Evolutionary conservation across 164 flowering plant species (phyloP), one percentile per base, ranked within the genome.

Genomic region (Cinnamomum micranthum): DNA sequence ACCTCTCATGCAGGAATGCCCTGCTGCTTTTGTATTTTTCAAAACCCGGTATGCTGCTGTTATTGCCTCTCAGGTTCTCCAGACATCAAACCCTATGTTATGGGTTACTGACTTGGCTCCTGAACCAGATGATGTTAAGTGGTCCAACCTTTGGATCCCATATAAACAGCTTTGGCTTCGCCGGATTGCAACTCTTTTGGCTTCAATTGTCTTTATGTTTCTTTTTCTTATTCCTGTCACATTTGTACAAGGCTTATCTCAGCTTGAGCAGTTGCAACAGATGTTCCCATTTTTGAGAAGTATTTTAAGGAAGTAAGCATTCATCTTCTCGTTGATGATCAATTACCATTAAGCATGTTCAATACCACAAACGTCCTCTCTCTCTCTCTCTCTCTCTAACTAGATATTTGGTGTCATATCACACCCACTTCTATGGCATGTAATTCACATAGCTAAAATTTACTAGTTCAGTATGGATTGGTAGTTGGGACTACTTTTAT

Each of bases 81-180:
- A 93, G 71, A 84, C 95, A 75, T 71, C 92, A 74, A 88, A 93
- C 83, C 97, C 99, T 2, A 95, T 92, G 98, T 73, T 80, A 74
- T 95, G 99, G 99, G 97, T 92, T 73, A 90, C 95, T 33, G 88
- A 92, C 66, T 73, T 86, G 80, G 98, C 99, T 75, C 98, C 99
- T 68, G 97, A 87, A 76, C 99, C 99, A 71, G 81, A 77, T 68
- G 98, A 95, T 86, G 87, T 95, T 60, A 87, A 88, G 70, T 95
- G 99, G 99, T 82, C 92, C 70, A 92, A 89, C 78, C 90, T 95
- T 50, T 85, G 86, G 68, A 86, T 91, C 76, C 96, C 99, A 20
- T 95, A 84, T 74, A 81, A 79, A 67, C 91, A 87, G 75, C 87
- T 93, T 28, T 93, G 98, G 98, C 79, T 95, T 27, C 96, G 99